Base-by-base conservation (phyloP, 1,284 basidiomycete genomes). In the Xerocomus nothofagi region DNA sequence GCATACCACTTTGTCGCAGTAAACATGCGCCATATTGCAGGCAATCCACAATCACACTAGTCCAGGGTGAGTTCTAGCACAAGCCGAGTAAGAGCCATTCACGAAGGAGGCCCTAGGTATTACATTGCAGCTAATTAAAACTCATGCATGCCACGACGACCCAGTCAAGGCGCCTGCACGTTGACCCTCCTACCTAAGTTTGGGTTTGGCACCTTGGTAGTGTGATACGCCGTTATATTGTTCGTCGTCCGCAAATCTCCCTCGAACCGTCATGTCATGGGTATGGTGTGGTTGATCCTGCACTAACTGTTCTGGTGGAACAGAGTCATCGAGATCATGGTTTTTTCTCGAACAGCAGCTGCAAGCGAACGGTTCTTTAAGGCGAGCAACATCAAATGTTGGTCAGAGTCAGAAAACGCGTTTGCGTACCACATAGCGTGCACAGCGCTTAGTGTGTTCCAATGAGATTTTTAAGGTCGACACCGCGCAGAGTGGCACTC, bases 1-100 rank as follows among this genome's bases (percentile, higher is more conserved):
- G 79, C 81, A 36, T 95, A 93, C 70, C 93, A 96, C 71, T 83
- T 95, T 59, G 75, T 96, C 50, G 83, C 89, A 23, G 90, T 94
- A 55, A 93, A 93, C 63, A 82, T 82, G 31, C 78, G 80, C 30
- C 64, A 77, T 53, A 61, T 83, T 38, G 68, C 66, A 17, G 66
- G 62, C 45, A 64, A 65, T 20, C 3, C 38, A 18, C 41, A 50
- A 27, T 31, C 44, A 36, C 38, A 48, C 20, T 55, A 59, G 57
- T 38, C 21, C 33, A 38, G 37, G 27, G 58, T 61, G 36, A 44
- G 58, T 48, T 32, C 18, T 30, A 30, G 15, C 32, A 24, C 33
- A 31, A 31, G 1, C 1, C 2, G 15, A 33, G 15, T 20, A 7
- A 10, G 18, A 43, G 10, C 8, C 9, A 46, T 40, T 54, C 9